Base-by-base conservation (phyloP, 139 green algal species). In the Yamagishiella unicocca region DNA sequence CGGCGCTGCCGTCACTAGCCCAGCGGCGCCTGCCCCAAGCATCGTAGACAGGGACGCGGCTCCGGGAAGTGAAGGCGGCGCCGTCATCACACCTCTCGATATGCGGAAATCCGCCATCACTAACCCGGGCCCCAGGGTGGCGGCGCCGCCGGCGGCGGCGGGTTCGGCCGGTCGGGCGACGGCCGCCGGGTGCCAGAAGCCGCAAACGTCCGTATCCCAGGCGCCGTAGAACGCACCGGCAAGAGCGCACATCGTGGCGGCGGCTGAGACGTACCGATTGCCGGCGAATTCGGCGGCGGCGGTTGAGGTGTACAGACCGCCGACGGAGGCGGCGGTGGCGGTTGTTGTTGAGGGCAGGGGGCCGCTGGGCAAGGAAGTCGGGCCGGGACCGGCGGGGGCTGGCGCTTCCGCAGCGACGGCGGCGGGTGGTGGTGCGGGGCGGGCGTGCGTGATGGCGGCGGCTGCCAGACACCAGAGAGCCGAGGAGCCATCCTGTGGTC, bases 161-260 rank as follows among this genome's bases (percentile, higher is more conserved):
- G 6, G 50, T 58, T 58, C 6, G 58, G 17, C 37, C 38, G 14
- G 24, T 7, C 70, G 70, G 21, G 14, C 1, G 2, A 76, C 10
- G 35, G 78, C 78, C 4, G 61, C 33, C 22, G 80, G 80, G 80
- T 86, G 80, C 80, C 80, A 86, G 45, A 86, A 86, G 19, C 80
- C 80, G 64, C 43, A 68, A 19, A 74, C 80, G 22, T 78, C 64
- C 2, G 22, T 22, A 22, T 86, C 80, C 80, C 80, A 86, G 14
- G 42, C 31, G 62, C 80, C 80, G 31, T 53, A 58, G 43, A 86
- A 25, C n/a, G 4, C 7, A n/a, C n/a, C n/a, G n/a, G n/a, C n/a
- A n/a, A n/a, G n/a, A n/a, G n/a, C n/a, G n/a, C n/a, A n/a, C n/a
- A n/a, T n/a, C n/a, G n/a, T n/a, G n/a, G n/a, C n/a, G n/a, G n/a